These are phyloP conservation scores for Eremothecium coryli DNA, from an alignment of 1,139 yeast species.

Conservation along the genomic window DNA sequence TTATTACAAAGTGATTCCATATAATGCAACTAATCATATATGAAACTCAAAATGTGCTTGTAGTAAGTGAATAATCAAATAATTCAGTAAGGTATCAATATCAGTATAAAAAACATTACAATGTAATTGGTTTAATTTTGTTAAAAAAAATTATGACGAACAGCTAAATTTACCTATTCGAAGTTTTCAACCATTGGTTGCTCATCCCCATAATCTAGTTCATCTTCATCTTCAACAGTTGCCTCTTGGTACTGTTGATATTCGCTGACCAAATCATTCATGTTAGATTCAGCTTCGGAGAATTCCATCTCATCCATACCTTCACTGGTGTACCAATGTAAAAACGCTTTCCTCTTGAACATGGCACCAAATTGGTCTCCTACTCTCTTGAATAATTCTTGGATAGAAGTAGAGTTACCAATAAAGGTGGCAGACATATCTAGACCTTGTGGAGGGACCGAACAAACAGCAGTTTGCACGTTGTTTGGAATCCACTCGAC, in stretches of 20 bases:
- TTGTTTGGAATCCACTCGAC: slow-evolving; percentile 98
- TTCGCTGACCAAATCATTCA: slow-evolving; percentile 81
- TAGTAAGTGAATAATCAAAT: too few species aligned
- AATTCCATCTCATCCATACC: slow-evolving; percentile 96
- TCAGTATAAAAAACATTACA: slow-evolving; percentile 6
- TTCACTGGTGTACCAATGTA: slow-evolving; percentile 91
- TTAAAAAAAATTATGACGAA: neutral
- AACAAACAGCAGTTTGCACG: slow-evolving; percentile 88
- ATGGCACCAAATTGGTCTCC: slow-evolving; percentile 85
- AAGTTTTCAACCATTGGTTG: slow-evolving; percentile 28
- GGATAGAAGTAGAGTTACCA: slow-evolving; percentile 88
- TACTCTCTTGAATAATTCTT: slow-evolving; percentile 80
- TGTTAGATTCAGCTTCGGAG: slow-evolving; percentile 73
- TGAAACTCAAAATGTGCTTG: too few species aligned
- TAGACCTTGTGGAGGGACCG: slow-evolving; percentile 77
- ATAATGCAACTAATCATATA: too few species aligned
- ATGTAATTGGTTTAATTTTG: slow-evolving; percentile 1
- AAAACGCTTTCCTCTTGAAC: slow-evolving; percentile 90
- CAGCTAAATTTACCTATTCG: slow-evolving; percentile 12
- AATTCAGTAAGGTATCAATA: slow-evolving; percentile 6
- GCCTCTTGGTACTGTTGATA: slow-evolving; percentile 91
- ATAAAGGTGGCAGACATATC: slow-evolving; percentile 88
- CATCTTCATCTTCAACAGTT: slow-evolving; percentile 62
- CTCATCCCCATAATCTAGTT: slow-evolving; percentile 54
- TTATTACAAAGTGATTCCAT: too few species aligned